These are phyloP conservation scores for Aspergillus calidoustus DNA, from an alignment of 2,329 filamentous ascomycete species.

Conservation along the genomic window DNA sequence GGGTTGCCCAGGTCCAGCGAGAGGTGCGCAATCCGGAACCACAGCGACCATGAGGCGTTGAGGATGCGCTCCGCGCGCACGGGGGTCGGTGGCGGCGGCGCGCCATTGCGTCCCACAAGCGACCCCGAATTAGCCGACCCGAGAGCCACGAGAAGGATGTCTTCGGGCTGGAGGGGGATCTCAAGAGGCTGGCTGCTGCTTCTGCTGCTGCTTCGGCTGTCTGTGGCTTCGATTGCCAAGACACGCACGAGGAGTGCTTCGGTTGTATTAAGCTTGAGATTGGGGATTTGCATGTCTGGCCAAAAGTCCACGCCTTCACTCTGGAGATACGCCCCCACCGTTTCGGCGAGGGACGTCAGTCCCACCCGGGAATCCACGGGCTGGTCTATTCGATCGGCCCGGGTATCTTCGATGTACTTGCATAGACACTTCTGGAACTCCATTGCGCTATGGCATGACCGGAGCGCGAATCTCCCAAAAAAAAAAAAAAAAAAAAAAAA, in stretches of 20 bases:
- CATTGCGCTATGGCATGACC: slow-evolving; percentile 1
- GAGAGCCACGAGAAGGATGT: slow-evolving; percentile 3
- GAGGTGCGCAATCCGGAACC: neutral
- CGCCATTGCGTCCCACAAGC: neutral
- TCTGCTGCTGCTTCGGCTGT: neutral
- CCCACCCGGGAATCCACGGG: neutral
- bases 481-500: too few species aligned
- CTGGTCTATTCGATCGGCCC: neutral
- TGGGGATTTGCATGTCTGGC: neutral
- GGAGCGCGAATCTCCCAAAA: neutral
- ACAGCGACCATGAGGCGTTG: slow-evolving; percentile 7
- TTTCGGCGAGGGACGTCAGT: too few species aligned
- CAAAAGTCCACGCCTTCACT: neutral
- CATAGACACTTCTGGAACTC: slow-evolving; percentile 6
- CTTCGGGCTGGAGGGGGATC: neutral
- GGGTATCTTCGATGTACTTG: slow-evolving; percentile 4
- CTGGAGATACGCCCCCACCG: neutral
- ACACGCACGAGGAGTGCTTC: too few species aligned
- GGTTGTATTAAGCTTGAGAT: neutral
- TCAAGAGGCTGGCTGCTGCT: neutral
- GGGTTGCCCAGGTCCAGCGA: slow-evolving; percentile 7
- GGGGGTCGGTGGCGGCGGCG: neutral
- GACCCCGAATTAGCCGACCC: neutral
- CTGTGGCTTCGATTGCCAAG: neutral
- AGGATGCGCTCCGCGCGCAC: neutral